These are phyloP conservation scores for Xylariaceae sp. DNA, from an alignment of 2,329 filamentous ascomycete species.

Conservation along the genomic window DNA sequence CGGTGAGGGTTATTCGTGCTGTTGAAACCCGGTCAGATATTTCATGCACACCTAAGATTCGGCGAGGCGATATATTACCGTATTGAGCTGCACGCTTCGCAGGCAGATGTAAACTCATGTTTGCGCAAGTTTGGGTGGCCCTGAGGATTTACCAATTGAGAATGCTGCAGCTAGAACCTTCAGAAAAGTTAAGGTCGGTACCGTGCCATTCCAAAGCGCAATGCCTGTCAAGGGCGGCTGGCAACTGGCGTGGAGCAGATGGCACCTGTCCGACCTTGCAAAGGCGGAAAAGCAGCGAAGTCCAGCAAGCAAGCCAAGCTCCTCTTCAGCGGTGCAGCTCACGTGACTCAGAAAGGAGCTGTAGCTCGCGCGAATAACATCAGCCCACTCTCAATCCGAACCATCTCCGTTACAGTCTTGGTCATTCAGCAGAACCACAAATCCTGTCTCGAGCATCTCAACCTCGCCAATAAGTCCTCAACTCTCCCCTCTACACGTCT, in stretches of 20 bases:
- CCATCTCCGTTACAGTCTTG: constrained; percentile 2
- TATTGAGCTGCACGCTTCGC: constrained; percentile 55
- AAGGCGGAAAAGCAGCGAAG: no score
- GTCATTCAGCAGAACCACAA: constrained; percentile 5
- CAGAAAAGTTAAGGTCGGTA: no score
- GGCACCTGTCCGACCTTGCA: no score
- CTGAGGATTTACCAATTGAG: no score
- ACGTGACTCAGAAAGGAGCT: constrained; percentile 1
- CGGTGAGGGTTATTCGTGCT: constrained; percentile 1
- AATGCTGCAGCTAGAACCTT: no score
- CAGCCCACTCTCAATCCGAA: constrained; percentile 9
- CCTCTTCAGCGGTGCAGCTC: no score
- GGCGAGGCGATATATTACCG: constrained; percentile 43
- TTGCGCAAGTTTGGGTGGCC: constrained; percentile 9
- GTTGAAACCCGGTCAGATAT: no score
- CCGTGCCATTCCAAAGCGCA: no score
- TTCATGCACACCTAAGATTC: no score
- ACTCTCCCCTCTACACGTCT: constrained; percentile 30
- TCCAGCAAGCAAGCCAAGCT: no score
- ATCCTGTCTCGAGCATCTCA: not conserved
- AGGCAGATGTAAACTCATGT: constrained; percentile 64
- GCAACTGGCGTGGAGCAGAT: no score
- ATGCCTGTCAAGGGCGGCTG: no score
- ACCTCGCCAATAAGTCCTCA: constrained; percentile 8
- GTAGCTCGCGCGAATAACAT: constrained; percentile 3